Conservation (phyloP, 768 basidiomycete species). For the Fibroporia radiculosa region DNA sequence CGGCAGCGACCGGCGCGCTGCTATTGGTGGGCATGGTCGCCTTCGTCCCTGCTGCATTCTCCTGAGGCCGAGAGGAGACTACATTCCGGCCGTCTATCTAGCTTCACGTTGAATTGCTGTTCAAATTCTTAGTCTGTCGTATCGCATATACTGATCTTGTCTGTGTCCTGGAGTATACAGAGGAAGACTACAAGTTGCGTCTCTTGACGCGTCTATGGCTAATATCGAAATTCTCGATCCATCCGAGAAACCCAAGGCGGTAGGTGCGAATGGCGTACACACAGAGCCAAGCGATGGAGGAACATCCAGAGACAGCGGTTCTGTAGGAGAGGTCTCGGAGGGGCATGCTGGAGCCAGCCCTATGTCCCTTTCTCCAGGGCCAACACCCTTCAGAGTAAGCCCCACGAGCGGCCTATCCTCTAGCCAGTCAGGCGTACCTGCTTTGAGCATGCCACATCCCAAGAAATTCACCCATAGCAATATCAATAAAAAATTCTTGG, state of each 20-base stretch:
- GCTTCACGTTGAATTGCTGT: too few species aligned
- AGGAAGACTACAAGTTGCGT: conserved; percentile 34
- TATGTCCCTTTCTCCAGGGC: conserved; percentile 14
- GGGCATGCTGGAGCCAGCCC: conserved; percentile 12
- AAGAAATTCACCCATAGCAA: conserved; percentile 89
- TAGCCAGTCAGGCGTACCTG: conserved; percentile 7
- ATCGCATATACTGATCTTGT: not conserved
- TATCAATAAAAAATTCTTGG: conserved; percentile 94
- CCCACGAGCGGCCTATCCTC: conserved; percentile 10
- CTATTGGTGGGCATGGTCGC: conserved; percentile 4
- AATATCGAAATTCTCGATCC: conserved; percentile 34
- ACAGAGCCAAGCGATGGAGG: not conserved
- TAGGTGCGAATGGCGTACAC: conserved; percentile 2
- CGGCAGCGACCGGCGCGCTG: not conserved
- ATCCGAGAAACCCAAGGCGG: conserved; percentile 2
- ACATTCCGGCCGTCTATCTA: too few species aligned
- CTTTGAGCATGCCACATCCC: conserved; percentile 37
- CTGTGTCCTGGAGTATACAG: not conserved
- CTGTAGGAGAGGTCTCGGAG: conserved; percentile 1
- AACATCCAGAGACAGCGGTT: conserved; percentile 1
- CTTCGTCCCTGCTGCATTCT: not conserved
- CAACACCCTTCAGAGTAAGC: conserved; percentile 2
- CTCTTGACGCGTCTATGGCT: conserved; percentile 78
- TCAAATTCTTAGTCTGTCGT: too few species aligned
- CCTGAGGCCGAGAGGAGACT: not conserved